Evolutionary conservation across 2,329 filamentous ascomycete genomes (phyloP).

Genomic region (Alternaria brassicicola): DNA sequence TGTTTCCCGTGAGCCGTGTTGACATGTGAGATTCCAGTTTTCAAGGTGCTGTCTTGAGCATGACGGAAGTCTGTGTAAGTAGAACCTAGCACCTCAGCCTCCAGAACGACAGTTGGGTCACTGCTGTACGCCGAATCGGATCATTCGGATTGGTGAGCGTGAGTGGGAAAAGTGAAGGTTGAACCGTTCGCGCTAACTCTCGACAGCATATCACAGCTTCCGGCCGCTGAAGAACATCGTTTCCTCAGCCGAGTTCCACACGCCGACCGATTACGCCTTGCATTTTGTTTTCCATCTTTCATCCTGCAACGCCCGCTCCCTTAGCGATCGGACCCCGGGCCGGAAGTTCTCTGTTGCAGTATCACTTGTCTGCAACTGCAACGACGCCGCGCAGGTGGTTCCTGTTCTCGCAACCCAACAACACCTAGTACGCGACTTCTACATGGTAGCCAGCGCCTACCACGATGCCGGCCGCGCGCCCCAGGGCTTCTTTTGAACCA

Average conservation of each 20-base stretch:
- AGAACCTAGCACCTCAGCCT: neutral
- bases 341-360: neutral
- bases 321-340: neutral
- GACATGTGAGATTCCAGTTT: neutral
- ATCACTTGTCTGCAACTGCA: neutral
- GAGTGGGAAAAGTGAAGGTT: constrained; percentile 6
- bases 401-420: neutral
- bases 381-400: constrained; percentile 4
- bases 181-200: constrained; percentile 16
- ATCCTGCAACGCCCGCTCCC: neutral
- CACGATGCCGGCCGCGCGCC: constrained; percentile 77
- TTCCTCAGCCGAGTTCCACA: constrained; percentile 5
- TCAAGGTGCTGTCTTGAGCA: neutral
- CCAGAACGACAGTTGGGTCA: neutral
- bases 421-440: constrained; percentile 4
- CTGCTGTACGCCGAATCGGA: neutral
- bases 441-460: constrained; percentile 13
- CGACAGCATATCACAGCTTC: constrained; percentile 18
- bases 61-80: neutral
- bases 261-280: neutral
- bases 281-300: too few relatives aligned
- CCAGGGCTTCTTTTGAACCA: constrained; percentile 88
- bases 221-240: neutral
- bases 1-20: neutral
- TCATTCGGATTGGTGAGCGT: neutral